Base-by-base conservation (phyloP, 140 eudicot species). In the Cichorium intybus region DNA sequence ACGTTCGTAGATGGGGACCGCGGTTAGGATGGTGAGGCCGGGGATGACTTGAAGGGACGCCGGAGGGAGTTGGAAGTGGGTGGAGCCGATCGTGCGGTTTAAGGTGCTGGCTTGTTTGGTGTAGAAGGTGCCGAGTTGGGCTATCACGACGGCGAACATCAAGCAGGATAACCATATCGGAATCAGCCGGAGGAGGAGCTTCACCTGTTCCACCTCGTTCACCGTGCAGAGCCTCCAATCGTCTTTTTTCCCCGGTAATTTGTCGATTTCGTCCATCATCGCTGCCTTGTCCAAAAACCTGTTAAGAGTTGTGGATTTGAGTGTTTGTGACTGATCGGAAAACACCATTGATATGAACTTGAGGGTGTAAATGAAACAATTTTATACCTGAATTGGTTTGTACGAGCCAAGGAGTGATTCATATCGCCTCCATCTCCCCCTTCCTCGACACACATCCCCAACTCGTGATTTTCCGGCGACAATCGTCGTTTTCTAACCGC, bases 251-350 rank as follows among this genome's bases (percentile, higher is more conserved):
- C 66, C 75, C 15, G 59, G 69, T 4, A 82, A 43, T 18, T 31
- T 15, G 29, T 90, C 97, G 5, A 14, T 71, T 16, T 80, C 82
- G 12, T 84, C 90, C 4, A 87, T 71, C 6, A 82, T 73, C 65
- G 66, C 71, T 7, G 95, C 97, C 76, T 84, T 90, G 79, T 90
- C 96, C 57, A 90, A 55, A 55, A 88, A 82, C 66, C 97, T 90
- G 76, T 27, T 7, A 11, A 7, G 16, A 22, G 11, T 31, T 0
- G 17, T 18, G 7, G 9, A 9, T 24, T 31, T 6, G 7, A 41
- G 17, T 41, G 17, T 41, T 47, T 10, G 26, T 29, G n/a, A 24
- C 12, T 12, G 10, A 62, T n/a, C 18, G 18, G 18, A 15, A 41
- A 41, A 41, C 18, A 41, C 18, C 17, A 10, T 3, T 3, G 48